Evolutionary conservation across 2,329 filamentous ascomycete species (phyloP).

Genomic region (Penicillium griseofulvum): DNA sequence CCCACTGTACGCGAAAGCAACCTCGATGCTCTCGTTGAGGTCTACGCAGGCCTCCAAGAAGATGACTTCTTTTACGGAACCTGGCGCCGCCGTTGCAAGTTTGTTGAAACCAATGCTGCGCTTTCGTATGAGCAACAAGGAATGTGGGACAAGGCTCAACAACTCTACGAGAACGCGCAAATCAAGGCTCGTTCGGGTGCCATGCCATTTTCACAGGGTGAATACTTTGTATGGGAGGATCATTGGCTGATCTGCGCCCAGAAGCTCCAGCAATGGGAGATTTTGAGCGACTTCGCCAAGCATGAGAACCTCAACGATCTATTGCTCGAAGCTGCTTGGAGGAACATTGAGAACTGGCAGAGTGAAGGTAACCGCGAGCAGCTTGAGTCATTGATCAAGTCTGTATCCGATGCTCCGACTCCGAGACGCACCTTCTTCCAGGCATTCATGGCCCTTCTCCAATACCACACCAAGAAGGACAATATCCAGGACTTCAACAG

Average conservation of each 20-base stretch:
- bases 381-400: slow-evolving; percentile 90
- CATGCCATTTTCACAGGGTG: slow-evolving; percentile 91
- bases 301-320: slow-evolving; percentile 98
- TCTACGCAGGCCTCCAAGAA: slow-evolving; percentile 87
- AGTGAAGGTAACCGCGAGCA: slow-evolving; percentile 81
- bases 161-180: slow-evolving; percentile 93
- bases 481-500: slow-evolving; percentile 76
- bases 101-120: slow-evolving; percentile 95
- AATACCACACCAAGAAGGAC: slow-evolving; percentile 88
- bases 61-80: slow-evolving; percentile 97
- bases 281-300: slow-evolving; percentile 94
- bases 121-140: slow-evolving; percentile 98
- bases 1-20: slow-evolving; percentile 86
- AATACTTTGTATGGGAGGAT: slow-evolving; percentile 99
- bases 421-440: slow-evolving; percentile 95
- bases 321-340: slow-evolving; percentile 91
- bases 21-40: slow-evolving; percentile 88
- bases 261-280: slow-evolving; percentile 98
- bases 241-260: slow-evolving; percentile 98
- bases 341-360: slow-evolving; percentile 92
- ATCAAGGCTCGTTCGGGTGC: slow-evolving; percentile 95
- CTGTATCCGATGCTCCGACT: slow-evolving; percentile 94
- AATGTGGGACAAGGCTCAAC: slow-evolving; percentile 99
- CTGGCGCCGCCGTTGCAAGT: slow-evolving; percentile 91
- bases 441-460: slow-evolving; percentile 94